Evolutionary conservation across 1,139 yeast species (phyloP).

Genomic region (Geotrichum citri-aurantii): DNA sequence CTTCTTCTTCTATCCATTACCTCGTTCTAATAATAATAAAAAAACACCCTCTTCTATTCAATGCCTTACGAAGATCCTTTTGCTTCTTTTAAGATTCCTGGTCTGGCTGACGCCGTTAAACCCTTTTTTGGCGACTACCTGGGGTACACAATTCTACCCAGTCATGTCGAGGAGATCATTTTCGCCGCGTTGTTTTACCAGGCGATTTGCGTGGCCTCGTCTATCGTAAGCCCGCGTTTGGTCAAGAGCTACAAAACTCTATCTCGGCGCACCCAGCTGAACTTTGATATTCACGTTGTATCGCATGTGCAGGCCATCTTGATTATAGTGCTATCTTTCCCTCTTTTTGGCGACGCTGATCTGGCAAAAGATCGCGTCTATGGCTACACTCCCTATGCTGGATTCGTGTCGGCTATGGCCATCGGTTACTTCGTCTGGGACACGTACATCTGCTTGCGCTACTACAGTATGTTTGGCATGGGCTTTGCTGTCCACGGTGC

Average conservation of each 20-base stretch:
- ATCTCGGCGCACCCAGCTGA: constrained; percentile 47
- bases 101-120: constrained; percentile 14
- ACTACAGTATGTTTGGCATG: constrained; percentile 63
- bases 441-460: constrained; percentile 53
- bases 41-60: neutral
- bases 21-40: neutral
- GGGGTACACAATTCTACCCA: constrained; percentile 34
- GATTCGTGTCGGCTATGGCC: constrained; percentile 65
- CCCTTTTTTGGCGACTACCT: constrained; percentile 16
- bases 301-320: constrained; percentile 75
- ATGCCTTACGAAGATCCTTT: constrained; percentile 18
- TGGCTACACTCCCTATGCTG: constrained; percentile 68
- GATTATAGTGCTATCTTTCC: constrained; percentile 50
- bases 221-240: constrained; percentile 42
- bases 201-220: constrained; percentile 41
- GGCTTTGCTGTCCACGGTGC: constrained; percentile 85
- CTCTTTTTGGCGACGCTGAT: constrained; percentile 54
- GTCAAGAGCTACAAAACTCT: constrained; percentile 41
- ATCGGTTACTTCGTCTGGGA: constrained; percentile 95
- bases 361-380: constrained; percentile 47
- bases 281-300: constrained; percentile 84
- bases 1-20: neutral
- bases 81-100: constrained; percentile 14
- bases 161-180: constrained; percentile 50
- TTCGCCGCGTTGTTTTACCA: constrained; percentile 45